These are phyloP conservation scores for Scorias spongiosa DNA, from an alignment of 2,329 filamentous ascomycete species.

Conservation along the genomic window DNA sequence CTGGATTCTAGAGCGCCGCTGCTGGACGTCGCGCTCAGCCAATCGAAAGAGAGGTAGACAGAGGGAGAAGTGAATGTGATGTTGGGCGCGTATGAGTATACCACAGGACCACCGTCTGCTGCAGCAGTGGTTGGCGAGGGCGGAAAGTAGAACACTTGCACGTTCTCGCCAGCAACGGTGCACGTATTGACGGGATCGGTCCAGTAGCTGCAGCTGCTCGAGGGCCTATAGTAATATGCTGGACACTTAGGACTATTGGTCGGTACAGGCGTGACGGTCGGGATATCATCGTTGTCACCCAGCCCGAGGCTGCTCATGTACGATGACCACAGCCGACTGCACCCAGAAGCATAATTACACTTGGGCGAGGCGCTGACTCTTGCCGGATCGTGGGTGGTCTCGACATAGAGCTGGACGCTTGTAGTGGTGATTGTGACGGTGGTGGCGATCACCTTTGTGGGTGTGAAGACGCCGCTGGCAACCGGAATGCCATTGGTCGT, in stretches of 20 bases:
- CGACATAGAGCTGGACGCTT: not conserved
- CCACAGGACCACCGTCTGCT: slow-evolving; percentile 2
- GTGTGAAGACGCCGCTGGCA: slow-evolving; percentile 7
- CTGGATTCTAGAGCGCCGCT: not conserved
- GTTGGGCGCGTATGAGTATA: slow-evolving; percentile 5
- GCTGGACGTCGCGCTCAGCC: slow-evolving; percentile 4
- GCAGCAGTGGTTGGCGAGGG: slow-evolving; percentile 2
- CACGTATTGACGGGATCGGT: slow-evolving; percentile 2
- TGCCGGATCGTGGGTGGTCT: not conserved
- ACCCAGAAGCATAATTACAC: slow-evolving; percentile 4
- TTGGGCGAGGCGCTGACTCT: slow-evolving; percentile 1
- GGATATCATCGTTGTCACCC: slow-evolving; percentile 6
- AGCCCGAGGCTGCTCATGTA: slow-evolving; percentile 9
- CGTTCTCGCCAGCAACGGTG: slow-evolving; percentile 8
- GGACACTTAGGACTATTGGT: slow-evolving; percentile 9
- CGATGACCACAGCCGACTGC: slow-evolving; percentile 8
- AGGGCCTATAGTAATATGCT: slow-evolving; percentile 5
- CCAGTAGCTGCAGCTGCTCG: slow-evolving; percentile 2
- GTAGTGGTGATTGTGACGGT: slow-evolving; percentile 5
- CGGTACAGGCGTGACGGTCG: slow-evolving; percentile 8
- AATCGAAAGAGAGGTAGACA: slow-evolving; percentile 10
- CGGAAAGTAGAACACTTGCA: slow-evolving; percentile 10
- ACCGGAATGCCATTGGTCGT: slow-evolving; percentile 5
- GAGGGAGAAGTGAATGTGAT: slow-evolving; percentile 11
- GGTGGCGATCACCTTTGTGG: slow-evolving; percentile 4